Evolutionary conservation across 768 basidiomycete genomes (phyloP).

Genomic region (Butyriboletus loyo): DNA sequence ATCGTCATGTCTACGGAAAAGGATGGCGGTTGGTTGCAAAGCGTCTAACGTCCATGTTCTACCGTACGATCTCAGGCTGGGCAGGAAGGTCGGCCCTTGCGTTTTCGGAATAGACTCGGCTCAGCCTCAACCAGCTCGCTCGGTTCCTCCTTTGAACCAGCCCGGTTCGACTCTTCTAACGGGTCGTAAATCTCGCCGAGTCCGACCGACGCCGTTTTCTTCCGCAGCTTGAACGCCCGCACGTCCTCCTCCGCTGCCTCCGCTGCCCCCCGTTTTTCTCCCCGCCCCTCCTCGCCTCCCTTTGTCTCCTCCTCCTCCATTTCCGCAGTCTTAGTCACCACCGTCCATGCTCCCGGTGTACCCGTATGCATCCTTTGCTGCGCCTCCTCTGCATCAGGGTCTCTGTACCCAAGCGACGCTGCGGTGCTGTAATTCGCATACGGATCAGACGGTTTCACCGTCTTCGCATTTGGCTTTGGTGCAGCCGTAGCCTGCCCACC

Average conservation of each 20-base stretch:
- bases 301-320: neutral
- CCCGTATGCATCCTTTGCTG: constrained; percentile 63
- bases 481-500: constrained; percentile 19
- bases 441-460: constrained; percentile 56
- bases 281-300: constrained; percentile 9
- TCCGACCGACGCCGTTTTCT: constrained; percentile 56
- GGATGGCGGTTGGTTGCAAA: too few species aligned
- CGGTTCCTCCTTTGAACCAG: constrained; percentile 22
- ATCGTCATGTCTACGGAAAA: neutral
- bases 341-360: constrained; percentile 74
- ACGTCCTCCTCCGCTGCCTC: constrained; percentile 46
- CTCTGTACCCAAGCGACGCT: constrained; percentile 73
- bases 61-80: too few species aligned
- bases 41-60: too few species aligned
- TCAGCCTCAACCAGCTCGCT: constrained; percentile 8
- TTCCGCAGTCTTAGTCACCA: constrained; percentile 37
- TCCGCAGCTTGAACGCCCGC: constrained; percentile 64
- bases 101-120: constrained; percentile 20
- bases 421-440: constrained; percentile 88
- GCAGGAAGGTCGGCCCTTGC: constrained; percentile 7
- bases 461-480: constrained; percentile 38
- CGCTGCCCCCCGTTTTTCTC: constrained; percentile 36
- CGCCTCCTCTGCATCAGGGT: constrained; percentile 73
- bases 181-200: constrained; percentile 84
- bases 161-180: neutral